phyloP scores from a whole-genome alignment of 768 basidiomycete species.

The Agaricus blazei region DNA sequence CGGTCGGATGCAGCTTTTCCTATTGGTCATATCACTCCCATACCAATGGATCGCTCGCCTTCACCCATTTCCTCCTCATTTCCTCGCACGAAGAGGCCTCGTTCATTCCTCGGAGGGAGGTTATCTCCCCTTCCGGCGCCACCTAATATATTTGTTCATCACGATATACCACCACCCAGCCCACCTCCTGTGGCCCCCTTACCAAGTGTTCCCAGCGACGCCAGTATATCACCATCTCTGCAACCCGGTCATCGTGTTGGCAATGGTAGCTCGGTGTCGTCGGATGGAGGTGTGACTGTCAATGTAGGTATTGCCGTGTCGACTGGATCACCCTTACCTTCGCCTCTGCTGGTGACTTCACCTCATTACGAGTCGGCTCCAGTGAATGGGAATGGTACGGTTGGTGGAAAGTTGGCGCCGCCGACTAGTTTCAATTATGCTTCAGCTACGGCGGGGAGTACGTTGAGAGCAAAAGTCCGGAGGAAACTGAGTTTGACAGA shows the following conservation, averaged over 20 bases:
- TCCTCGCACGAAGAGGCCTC: neutral
- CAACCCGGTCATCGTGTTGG: no score
- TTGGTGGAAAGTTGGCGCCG: neutral
- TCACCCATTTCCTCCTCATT: conserved; percentile 3
- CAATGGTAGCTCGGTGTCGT: neutral
- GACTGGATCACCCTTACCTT: conserved; percentile 8
- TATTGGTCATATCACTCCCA: neutral
- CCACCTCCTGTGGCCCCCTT: conserved; percentile 43
- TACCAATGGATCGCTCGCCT: neutral
- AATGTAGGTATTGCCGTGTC: conserved; percentile 6
- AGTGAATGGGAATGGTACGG: neutral
- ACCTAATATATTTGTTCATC: conserved; percentile 39
- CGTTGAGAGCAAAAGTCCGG: conserved; percentile 8
- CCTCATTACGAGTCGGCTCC: neutral
- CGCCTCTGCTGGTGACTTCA: conserved; percentile 6
- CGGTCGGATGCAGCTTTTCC: neutral
- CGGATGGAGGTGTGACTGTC: conserved; percentile 5
- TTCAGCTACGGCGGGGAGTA: conserved; percentile 2
- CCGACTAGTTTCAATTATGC: conserved; percentile 3
- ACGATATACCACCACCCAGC: conserved; percentile 47
- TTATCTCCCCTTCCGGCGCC: conserved; percentile 19
- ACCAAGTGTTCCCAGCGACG: conserved; percentile 26
- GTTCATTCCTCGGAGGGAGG: neutral
- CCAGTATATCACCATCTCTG: no score
- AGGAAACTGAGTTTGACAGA: conserved; percentile 2